Percentiles rank a stretch among this genome's conserved stretches.
These are phyloP conservation scores for Senna siamea DNA, from an alignment of 306 rosid genomes.

Conservation along the genomic window DNA sequence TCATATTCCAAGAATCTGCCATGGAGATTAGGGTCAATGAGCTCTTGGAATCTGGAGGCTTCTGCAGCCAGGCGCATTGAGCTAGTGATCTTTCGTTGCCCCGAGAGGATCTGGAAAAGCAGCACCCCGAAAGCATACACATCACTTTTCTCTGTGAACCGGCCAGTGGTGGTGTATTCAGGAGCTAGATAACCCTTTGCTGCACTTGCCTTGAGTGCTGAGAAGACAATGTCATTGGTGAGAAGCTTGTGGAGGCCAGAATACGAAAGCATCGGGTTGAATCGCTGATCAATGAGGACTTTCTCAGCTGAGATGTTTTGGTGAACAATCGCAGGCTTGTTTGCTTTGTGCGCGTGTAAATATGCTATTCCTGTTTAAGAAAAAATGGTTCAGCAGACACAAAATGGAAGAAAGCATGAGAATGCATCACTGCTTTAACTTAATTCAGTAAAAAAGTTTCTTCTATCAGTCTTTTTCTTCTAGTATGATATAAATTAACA, in stretches of 20 bases:
- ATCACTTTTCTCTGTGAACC: slow-evolving; percentile 77
- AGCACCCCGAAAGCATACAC: slow-evolving; percentile 88
- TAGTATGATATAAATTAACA: no score
- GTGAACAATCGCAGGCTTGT: slow-evolving; percentile 78
- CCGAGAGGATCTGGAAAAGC: slow-evolving; percentile 78
- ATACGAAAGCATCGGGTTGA: slow-evolving; percentile 72
- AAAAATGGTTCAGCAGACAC: no score
- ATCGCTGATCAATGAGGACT: slow-evolving; percentile 73
- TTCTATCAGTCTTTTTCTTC: no score
- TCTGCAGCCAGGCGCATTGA: slow-evolving; percentile 62
- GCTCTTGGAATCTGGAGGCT: slow-evolving; percentile 48
- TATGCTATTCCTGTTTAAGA: slow-evolving; percentile 68
- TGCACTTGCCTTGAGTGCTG: slow-evolving; percentile 77
- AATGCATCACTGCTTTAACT: no score
- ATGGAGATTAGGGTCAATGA: slow-evolving; percentile 69
- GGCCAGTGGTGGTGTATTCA: slow-evolving; percentile 79
- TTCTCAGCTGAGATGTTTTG: slow-evolving; percentile 86
- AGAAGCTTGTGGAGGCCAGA: slow-evolving; percentile 86
- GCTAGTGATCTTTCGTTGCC: slow-evolving; percentile 62
- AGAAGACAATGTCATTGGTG: slow-evolving; percentile 79
- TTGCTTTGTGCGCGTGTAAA: slow-evolving; percentile 65
- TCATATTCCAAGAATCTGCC: slow-evolving; percentile 81
- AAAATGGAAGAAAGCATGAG: neutral
- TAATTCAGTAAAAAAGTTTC: no score
- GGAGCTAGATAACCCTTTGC: slow-evolving; percentile 95